A percentile compares a stretch with the other conserved stretches of the same genome.
Evolutionary conservation across 23 red algal species (phyloP).

Genomic region (Gracilaria vermiculophylla): DNA sequence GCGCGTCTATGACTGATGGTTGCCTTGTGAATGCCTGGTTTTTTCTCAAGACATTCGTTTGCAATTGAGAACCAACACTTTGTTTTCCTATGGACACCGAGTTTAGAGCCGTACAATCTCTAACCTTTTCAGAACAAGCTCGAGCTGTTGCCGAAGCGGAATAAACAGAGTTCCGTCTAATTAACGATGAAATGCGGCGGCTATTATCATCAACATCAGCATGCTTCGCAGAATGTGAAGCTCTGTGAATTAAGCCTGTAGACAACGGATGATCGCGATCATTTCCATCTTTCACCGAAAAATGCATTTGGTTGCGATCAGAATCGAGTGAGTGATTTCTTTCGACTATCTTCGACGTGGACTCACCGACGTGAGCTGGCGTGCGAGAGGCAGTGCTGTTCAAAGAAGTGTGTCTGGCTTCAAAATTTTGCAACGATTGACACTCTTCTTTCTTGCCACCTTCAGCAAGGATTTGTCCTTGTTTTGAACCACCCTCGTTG

Average conservation of each 20-base stretch:
- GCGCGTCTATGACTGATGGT: not conserved
- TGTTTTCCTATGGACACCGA: not conserved
- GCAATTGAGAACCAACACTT: not conserved
- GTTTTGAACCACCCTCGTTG: not conserved
- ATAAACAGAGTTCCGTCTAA: not conserved
- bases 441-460: not conserved
- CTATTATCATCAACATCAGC: not conserved
- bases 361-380: not conserved
- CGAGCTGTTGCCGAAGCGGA: not conserved
- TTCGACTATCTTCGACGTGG: not conserved
- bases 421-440: too few species aligned
- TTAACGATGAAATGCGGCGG: not conserved
- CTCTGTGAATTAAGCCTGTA: not conserved
- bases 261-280: not conserved
- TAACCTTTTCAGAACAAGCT: not conserved
- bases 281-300: not conserved
- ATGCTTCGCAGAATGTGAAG: not conserved
- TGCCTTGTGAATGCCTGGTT: not conserved
- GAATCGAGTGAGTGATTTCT: not conserved
- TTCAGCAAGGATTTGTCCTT: not conserved
- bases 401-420: not conserved
- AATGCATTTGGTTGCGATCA: not conserved
- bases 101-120: not conserved
- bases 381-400: not conserved
- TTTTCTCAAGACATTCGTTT: not conserved